Percentiles rank a stretch among this genome's conserved stretches.
Evolutionary conservation across 345 rosid genomes (phyloP).

Genomic region (Clarkia xantiana): DNA sequence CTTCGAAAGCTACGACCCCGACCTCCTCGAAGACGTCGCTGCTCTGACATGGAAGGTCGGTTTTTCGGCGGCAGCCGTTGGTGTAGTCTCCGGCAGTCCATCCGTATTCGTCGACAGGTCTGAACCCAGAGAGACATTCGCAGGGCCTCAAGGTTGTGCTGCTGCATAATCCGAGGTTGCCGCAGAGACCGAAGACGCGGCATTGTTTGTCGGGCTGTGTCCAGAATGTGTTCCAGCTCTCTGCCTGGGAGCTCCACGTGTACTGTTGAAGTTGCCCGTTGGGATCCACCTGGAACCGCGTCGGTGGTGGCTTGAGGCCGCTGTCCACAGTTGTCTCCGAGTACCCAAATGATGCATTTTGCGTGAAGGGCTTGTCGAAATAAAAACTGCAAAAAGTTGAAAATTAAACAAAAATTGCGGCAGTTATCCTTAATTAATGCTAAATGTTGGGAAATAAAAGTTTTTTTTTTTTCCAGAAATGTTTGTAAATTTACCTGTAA

Average conservation of each 20-base stretch:
- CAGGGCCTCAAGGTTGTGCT: slow-evolving; percentile 8
- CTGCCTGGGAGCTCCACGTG: slow-evolving; percentile 26
- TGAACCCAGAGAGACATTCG: slow-evolving; percentile 8
- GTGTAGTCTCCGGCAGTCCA: slow-evolving; percentile 40
- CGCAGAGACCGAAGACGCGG: slow-evolving; percentile 55
- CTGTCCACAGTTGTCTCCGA: slow-evolving; percentile 20
- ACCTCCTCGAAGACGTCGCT: slow-evolving; percentile 27
- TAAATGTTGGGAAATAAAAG: background rate
- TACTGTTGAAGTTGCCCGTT: slow-evolving; percentile 50
- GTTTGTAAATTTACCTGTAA: slow-evolving; percentile 17
- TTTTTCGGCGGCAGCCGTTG: slow-evolving; percentile 31
- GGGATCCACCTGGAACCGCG: slow-evolving; percentile 29
- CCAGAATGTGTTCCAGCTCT: slow-evolving; percentile 78
- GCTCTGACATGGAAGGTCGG: slow-evolving; percentile 13
- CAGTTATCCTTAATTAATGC: background rate
- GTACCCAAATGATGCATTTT: slow-evolving; percentile 47
- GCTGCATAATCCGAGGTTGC: slow-evolving; percentile 47
- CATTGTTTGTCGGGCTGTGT: slow-evolving; percentile 54
- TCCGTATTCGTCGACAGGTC: slow-evolving; percentile 18
- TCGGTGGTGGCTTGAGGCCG: slow-evolving; percentile 24
- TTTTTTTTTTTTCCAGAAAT: background rate
- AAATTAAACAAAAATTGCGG: too few species aligned
- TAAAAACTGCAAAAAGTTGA: slow-evolving; percentile 18
- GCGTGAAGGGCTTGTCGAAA: slow-evolving; percentile 32
- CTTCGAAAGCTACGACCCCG: slow-evolving; percentile 30